Conservation (phyloP, 345 rosid species). For the Eucalyptus urophylla region DNA sequence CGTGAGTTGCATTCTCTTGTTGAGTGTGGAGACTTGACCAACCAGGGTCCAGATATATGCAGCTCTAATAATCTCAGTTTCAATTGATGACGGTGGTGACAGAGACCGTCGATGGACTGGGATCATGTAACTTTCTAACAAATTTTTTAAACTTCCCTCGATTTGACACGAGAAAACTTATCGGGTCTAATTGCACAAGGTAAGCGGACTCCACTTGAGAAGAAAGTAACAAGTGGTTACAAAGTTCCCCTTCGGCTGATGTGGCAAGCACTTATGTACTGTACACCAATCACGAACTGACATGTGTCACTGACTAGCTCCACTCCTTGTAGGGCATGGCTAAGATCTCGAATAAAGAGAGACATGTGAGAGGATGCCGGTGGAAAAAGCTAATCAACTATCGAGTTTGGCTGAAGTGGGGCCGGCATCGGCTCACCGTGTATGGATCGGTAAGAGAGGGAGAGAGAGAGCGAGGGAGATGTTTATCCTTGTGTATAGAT, state of each 20-base stretch:
- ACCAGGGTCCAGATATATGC: background rate
- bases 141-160: background rate
- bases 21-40: background rate
- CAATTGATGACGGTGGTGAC: background rate
- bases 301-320: background rate
- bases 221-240: background rate
- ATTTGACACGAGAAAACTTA: background rate
- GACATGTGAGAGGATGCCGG: accelerated
- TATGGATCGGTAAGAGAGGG: too few relatives aligned
- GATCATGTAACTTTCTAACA: accelerated
- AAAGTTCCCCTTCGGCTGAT: background rate
- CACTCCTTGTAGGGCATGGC: background rate
- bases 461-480: too few relatives aligned
- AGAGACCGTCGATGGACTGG: background rate
- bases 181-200: background rate
- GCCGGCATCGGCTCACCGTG: background rate
- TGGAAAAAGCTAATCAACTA: background rate
- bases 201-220: accelerated
- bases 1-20: background rate
- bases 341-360: background rate
- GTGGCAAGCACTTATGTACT: background rate
- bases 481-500: too few relatives aligned
- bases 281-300: background rate
- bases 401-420: background rate
- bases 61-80: background rate